phyloP scores from a whole-genome alignment of 495 filamentous ascomycete genomes.

The Xylaria longipes region DNA sequence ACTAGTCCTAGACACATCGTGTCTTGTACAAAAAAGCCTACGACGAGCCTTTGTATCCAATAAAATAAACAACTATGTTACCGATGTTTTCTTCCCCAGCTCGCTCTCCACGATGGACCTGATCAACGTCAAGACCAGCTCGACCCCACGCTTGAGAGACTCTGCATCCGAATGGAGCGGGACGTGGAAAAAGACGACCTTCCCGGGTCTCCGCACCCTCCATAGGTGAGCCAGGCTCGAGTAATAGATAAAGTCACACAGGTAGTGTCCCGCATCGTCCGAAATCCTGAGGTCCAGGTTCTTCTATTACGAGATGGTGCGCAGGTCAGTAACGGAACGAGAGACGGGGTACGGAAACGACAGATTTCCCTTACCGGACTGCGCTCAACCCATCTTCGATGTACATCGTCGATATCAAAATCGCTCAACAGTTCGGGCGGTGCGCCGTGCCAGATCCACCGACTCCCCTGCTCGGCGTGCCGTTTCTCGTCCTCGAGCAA shows the following conservation, averaged over 20 bases:
- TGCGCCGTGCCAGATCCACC: constrained; percentile 54
- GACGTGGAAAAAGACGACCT: constrained; percentile 81
- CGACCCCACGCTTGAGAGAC: constrained; percentile 63
- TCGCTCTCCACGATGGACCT: constrained; percentile 64
- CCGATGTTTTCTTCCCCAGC: constrained; percentile 26
- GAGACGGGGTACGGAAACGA: not conserved
- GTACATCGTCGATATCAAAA: constrained; percentile 61
- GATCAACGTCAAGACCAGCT: constrained; percentile 72
- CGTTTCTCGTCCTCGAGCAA: constrained; percentile 58
- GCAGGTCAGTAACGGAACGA: not conserved
- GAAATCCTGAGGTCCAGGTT: constrained; percentile 67
- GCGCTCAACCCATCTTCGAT: constrained; percentile 59
- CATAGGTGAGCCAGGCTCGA: constrained; percentile 67
- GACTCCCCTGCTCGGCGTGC: constrained; percentile 42
- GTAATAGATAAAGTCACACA: constrained; percentile 90
- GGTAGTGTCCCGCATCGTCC: constrained; percentile 77
- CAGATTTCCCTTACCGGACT: constrained; percentile 42
- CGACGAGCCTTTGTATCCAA: not conserved
- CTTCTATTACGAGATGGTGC: constrained; percentile 26
- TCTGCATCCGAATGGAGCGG: constrained; percentile 64
- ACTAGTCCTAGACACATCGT: not conserved
- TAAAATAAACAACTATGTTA: not conserved
- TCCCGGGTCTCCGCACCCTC: constrained; percentile 56
- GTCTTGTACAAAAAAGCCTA: not conserved
- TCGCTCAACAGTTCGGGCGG: constrained; percentile 50